Evolutionary conservation across 345 rosid genomes (phyloP).

Genomic region (Brassica juncea): DNA sequence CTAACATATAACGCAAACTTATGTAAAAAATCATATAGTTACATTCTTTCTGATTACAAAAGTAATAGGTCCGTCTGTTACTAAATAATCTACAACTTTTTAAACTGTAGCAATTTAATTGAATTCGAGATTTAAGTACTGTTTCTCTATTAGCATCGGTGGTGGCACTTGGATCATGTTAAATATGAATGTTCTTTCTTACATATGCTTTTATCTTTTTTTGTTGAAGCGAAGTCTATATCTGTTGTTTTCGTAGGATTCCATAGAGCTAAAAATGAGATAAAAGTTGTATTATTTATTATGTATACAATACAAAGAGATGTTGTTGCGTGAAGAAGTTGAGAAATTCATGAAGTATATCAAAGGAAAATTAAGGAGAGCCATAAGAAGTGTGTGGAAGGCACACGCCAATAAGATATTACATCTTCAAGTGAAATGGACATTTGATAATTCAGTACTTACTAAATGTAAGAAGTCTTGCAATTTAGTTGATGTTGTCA

Average conservation of each 20-base stretch:
- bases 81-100: background rate
- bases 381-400: conserved; percentile 37
- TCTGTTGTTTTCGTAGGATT: background rate
- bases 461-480: background rate
- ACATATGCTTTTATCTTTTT: background rate
- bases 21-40: background rate
- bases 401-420: conserved; percentile 33
- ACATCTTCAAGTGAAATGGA: conserved; percentile 19
- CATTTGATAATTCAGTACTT: conserved; percentile 2
- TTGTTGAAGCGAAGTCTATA: background rate
- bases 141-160: background rate
- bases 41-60: background rate
- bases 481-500: background rate
- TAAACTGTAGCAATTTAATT: background rate
- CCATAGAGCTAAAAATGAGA: background rate
- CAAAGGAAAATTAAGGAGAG: conserved; percentile 24
- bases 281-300: background rate
- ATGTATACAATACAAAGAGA: background rate
- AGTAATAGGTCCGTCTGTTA: background rate
- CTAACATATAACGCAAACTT: background rate
- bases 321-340: conserved; percentile 29
- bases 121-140: background rate
- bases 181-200: background rate
- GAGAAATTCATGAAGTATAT: background rate
- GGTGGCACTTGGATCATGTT: background rate